phyloP scores from a whole-genome alignment of 1,284 basidiomycete genomes.

The Naganishia cerealis region DNA sequence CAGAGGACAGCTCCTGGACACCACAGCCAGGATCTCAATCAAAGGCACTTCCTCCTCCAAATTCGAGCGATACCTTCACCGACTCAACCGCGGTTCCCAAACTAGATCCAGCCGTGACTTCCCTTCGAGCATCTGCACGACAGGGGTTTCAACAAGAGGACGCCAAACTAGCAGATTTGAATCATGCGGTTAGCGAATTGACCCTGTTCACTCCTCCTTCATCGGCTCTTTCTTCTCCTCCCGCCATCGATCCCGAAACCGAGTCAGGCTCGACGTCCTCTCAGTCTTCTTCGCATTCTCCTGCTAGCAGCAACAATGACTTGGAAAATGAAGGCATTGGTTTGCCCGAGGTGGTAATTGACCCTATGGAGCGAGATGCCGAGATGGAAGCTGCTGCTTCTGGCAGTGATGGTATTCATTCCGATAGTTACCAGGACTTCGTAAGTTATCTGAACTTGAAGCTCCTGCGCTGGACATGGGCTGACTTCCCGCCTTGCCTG shows the following conservation, averaged over 20 bases:
- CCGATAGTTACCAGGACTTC: slow-evolving; percentile 49
- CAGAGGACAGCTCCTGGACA: slow-evolving; percentile 7
- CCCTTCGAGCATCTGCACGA: background rate
- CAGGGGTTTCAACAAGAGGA: slow-evolving; percentile 8
- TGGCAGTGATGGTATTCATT: slow-evolving; percentile 38
- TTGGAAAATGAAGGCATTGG: slow-evolving; percentile 6
- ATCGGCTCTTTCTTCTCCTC: slow-evolving; percentile 50
- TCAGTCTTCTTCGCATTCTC: slow-evolving; percentile 36
- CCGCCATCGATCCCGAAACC: slow-evolving; percentile 34
- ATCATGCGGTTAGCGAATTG: slow-evolving; percentile 36
- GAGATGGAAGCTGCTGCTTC: slow-evolving; percentile 38
- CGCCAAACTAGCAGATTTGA: slow-evolving; percentile 39
- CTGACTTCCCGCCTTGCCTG: slow-evolving; percentile 16
- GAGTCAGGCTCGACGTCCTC: slow-evolving; percentile 39
- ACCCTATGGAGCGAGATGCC: slow-evolving; percentile 38
- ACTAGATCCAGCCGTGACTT: background rate
- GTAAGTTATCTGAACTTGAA: slow-evolving; percentile 38
- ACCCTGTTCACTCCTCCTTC: slow-evolving; percentile 49
- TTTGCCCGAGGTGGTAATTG: slow-evolving; percentile 35
- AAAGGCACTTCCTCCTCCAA: background rate
- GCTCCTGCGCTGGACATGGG: background rate
- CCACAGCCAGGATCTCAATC: slow-evolving; percentile 8
- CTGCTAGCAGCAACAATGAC: slow-evolving; percentile 35
- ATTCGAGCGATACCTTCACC: slow-evolving; percentile 26
- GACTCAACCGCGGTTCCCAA: slow-evolving; percentile 36